Percentiles rank a stretch among this genome's conserved stretches.
These are phyloP conservation scores for Leishmania gerbilli DNA, from an alignment of 208 protist genomes.

Conservation along the genomic window DNA sequence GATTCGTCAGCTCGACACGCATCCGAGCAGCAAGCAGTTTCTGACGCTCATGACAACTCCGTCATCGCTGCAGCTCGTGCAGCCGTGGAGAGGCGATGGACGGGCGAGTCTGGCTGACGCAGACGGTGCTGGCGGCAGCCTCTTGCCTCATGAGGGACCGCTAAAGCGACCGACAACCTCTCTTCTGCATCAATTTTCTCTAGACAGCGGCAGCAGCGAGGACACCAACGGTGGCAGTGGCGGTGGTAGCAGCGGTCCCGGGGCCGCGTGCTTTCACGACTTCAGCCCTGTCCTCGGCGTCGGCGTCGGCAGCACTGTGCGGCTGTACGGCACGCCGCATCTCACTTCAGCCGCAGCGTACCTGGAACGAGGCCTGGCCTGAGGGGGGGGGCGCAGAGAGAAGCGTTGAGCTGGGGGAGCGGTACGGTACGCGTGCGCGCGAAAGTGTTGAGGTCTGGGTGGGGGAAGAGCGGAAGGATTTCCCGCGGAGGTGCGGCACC, in stretches of 20 bases:
- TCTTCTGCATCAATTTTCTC: slow-evolving; percentile 3
- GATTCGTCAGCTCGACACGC: slow-evolving; percentile 49
- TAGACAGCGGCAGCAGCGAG: background rate
- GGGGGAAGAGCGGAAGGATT: background rate
- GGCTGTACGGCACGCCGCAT: slow-evolving; percentile 32
- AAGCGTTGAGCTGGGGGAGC: background rate
- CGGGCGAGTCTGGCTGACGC: background rate
- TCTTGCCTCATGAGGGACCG: background rate
- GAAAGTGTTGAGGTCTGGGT: background rate
- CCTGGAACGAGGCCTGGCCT: slow-evolving; percentile 14
- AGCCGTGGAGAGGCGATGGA: slow-evolving; percentile 12
- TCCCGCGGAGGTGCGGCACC: background rate
- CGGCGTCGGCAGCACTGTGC: slow-evolving; percentile 24
- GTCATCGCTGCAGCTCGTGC: slow-evolving; percentile 38
- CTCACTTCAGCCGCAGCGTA: slow-evolving; percentile 16
- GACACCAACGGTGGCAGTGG: background rate
- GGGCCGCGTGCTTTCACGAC: slow-evolving; percentile 38
- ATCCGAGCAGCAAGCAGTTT: slow-evolving; percentile 45
- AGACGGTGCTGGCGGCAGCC: background rate
- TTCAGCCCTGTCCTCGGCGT: slow-evolving; percentile 41
- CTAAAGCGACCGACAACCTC: background rate
- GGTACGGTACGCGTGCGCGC: background rate
- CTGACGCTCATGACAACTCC: slow-evolving; percentile 56
- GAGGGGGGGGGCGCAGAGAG: background rate
- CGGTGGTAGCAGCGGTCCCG: slow-evolving; percentile 14